Percentiles rank a stretch among this genome's conserved stretches.
phyloP scores from a whole-genome alignment of 768 basidiomycete species.

The Lyophyllum atratum region DNA sequence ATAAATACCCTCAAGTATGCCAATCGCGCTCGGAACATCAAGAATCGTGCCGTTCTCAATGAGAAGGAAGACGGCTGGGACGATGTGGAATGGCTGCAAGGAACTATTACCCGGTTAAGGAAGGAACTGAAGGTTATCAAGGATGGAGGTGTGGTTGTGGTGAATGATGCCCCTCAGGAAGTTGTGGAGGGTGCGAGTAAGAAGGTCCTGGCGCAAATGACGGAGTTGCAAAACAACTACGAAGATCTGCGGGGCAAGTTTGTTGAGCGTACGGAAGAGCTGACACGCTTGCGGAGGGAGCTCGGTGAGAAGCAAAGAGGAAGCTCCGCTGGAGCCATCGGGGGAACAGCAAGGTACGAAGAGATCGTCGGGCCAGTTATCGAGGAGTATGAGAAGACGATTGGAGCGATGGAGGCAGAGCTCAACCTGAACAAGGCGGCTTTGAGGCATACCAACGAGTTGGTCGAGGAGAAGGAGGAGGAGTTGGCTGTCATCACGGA shows the following conservation, averaged over 20 bases:
- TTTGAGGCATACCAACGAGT: slow-evolving; percentile 86
- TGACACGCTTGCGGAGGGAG: slow-evolving; percentile 77
- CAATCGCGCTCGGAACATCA: slow-evolving; percentile 95
- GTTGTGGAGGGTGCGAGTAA: slow-evolving; percentile 65
- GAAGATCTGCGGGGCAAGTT: slow-evolving; percentile 82
- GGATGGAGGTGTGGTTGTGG: slow-evolving; percentile 50
- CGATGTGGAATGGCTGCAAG: slow-evolving; percentile 95
- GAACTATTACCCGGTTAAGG: slow-evolving; percentile 78
- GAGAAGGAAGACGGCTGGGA: slow-evolving; percentile 99
- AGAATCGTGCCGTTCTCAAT: slow-evolving; percentile 89
- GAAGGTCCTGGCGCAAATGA: slow-evolving; percentile 78
- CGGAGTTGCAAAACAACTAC: slow-evolving; percentile 83
- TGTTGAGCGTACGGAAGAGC: slow-evolving; percentile 86
- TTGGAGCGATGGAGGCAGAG: slow-evolving; percentile 92
- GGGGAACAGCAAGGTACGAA: slow-evolving; percentile 79
- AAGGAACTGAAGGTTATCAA: slow-evolving; percentile 85
- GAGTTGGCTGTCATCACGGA: slow-evolving; percentile 67
- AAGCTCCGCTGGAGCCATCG: slow-evolving; percentile 59
- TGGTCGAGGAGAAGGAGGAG: slow-evolving; percentile 90
- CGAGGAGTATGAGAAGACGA: slow-evolving; percentile 98
- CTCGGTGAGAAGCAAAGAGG: slow-evolving; percentile 72
- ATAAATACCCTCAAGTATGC: slow-evolving; percentile 96
- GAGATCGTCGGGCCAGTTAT: slow-evolving; percentile 97
- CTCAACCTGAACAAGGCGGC: slow-evolving; percentile 86
- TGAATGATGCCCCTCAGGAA: slow-evolving; percentile 36